Percentiles rank a stretch among this genome's conserved stretches.
Evolutionary conservation across 495 filamentous ascomycete genomes (phyloP).

Genomic region (Neurospora tetraspora): DNA sequence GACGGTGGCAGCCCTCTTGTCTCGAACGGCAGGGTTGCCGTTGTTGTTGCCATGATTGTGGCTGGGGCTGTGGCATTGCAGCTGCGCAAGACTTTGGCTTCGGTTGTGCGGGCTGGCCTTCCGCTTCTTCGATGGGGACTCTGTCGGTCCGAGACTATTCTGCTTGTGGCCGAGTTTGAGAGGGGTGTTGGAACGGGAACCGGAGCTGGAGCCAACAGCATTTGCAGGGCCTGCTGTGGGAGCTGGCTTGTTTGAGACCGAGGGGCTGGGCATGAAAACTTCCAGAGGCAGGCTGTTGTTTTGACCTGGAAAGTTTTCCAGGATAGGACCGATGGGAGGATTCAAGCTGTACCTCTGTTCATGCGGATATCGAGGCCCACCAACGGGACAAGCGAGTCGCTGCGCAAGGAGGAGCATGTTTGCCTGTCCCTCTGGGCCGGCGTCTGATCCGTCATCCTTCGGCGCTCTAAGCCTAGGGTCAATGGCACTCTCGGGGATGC

Average conservation of each 20-base stretch:
- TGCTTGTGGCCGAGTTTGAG: background rate
- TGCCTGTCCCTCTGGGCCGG: background rate
- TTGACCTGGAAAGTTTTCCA: background rate
- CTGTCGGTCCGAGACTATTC: background rate
- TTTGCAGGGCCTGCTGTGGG: background rate
- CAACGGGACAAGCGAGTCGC: background rate
- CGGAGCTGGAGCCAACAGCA: background rate
- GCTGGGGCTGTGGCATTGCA: background rate
- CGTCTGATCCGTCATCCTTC: background rate
- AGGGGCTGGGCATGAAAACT: background rate
- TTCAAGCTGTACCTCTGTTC: background rate
- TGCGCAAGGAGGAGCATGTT: background rate
- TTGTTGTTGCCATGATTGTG: background rate
- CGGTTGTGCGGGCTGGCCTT: background rate
- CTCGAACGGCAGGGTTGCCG: background rate
- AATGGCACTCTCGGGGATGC: background rate
- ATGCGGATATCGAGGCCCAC: background rate
- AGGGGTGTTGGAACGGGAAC: background rate
- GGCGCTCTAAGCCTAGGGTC: background rate
- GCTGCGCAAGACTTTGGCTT: background rate
- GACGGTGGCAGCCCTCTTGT: background rate
- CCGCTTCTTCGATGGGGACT: background rate
- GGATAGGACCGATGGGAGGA: background rate
- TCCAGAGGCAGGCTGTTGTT: background rate
- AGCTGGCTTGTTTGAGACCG: background rate